A percentile compares a stretch with the other conserved stretches of the same genome.
phyloP scores from a whole-genome alignment of 257 asterid genomes.

The Haberlea rhodopensis region DNA sequence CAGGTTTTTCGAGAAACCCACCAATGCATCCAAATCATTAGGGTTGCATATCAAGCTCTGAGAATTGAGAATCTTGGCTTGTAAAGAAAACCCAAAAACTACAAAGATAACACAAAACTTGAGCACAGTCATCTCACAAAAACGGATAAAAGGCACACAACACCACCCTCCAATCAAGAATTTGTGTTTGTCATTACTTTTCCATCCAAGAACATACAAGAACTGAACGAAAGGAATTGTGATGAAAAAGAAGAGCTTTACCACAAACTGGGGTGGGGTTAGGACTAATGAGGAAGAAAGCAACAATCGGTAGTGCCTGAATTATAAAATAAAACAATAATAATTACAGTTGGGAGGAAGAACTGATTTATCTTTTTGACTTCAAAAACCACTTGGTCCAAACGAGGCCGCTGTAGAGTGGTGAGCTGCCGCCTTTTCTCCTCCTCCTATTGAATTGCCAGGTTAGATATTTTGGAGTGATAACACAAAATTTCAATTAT shows the following conservation, averaged over 20 bases:
- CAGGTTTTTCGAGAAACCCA: constrained; percentile 39
- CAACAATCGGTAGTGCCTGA: neutral
- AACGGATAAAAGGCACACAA: neutral
- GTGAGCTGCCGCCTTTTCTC: constrained; percentile 5
- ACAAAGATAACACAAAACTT: constrained; percentile 29
- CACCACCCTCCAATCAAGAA: constrained; percentile 23
- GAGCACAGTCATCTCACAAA: constrained; percentile 37
- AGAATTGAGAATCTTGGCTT: constrained; percentile 30
- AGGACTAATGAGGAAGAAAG: neutral
- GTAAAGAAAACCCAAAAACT: constrained; percentile 29
- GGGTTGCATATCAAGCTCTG: constrained; percentile 54
- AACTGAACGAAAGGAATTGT: neutral
- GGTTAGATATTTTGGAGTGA: no score
- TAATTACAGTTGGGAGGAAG: constrained; percentile 7
- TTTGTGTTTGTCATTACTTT: constrained; percentile 10
- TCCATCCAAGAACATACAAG: constrained; percentile 3
- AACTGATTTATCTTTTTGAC: constrained; percentile 25
- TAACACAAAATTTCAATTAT: no score
- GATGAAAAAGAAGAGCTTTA: constrained; percentile 1
- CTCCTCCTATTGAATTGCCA: no score
- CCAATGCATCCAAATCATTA: constrained; percentile 47
- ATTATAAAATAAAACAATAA: neutral
- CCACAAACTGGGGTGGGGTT: constrained; percentile 1
- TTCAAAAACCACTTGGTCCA: constrained; percentile 31
- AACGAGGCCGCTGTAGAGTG: constrained; percentile 29